phyloP scores from a whole-genome alignment of 2,329 filamentous ascomycete species.

The Pseudopyricularia javanii region DNA sequence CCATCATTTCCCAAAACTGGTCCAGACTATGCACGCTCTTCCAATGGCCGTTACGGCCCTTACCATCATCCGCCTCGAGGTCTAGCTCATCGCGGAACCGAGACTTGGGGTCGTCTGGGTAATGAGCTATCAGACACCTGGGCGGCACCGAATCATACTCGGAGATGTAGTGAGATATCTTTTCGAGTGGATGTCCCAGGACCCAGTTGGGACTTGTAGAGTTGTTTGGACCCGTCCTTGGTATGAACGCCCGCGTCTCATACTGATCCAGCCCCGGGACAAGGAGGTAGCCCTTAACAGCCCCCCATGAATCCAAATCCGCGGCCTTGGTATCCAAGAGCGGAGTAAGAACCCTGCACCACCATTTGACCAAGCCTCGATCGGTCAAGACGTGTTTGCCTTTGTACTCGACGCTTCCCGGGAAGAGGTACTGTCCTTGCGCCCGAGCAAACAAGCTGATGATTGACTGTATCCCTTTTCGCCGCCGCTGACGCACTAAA shows the following conservation, averaged over 20 bases:
- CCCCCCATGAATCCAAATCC: constrained; percentile 20
- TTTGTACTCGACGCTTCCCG: constrained; percentile 72
- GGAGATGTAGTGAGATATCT: constrained; percentile 48
- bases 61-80: constrained; percentile 56
- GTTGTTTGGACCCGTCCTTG: constrained; percentile 32
- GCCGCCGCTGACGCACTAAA: constrained; percentile 54
- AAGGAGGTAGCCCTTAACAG: constrained; percentile 66
- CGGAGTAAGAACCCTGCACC: constrained; percentile 78
- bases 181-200: constrained; percentile 58
- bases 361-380: constrained; percentile 84
- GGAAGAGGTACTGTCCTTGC: constrained; percentile 90
- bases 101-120: constrained; percentile 91
- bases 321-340: constrained; percentile 36
- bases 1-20: constrained; percentile 99
- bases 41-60: constrained; percentile 58
- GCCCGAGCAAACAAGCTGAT: constrained; percentile 86
- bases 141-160: constrained; percentile 54
- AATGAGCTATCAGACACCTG: constrained; percentile 75
- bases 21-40: constrained; percentile 70
- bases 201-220: constrained; percentile 43
- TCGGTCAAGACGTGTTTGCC: constrained; percentile 90
- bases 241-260: constrained; percentile 71
- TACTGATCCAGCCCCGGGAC: constrained; percentile 77
- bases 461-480: constrained; percentile 55
- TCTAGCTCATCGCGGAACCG: constrained; percentile 83